These are phyloP conservation scores for Tillandsia leiboldiana DNA, from an alignment of 176 grass and related monocot genomes.

Conservation along the genomic window DNA sequence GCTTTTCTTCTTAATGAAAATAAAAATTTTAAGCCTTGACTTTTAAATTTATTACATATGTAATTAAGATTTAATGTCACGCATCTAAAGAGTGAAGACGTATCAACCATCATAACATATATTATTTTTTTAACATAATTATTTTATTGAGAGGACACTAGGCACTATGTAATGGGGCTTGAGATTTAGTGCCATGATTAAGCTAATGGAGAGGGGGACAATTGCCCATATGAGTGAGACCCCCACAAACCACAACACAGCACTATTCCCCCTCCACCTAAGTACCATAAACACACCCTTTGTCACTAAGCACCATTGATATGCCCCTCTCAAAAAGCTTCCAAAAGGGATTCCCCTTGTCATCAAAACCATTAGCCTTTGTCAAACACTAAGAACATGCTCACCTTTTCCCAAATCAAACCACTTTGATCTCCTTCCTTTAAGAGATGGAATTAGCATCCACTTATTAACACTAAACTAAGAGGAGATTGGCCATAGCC, in stretches of 20 bases:
- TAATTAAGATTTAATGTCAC: too few species aligned
- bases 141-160: background rate
- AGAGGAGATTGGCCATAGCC: too few species aligned
- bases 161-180: background rate
- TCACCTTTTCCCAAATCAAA: background rate
- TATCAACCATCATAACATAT: background rate
- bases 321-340: background rate
- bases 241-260: background rate
- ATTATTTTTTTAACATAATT: background rate
- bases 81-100: background rate
- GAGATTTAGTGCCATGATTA: constrained; percentile 24
- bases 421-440: background rate
- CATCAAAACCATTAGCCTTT: background rate
- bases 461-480: background rate
- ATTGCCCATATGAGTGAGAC: constrained; percentile 19
- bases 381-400: background rate
- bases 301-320: background rate
- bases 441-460: background rate
- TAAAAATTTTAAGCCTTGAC: too few species aligned
- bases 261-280: constrained; percentile 3
- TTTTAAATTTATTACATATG: too few species aligned
- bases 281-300: too few species aligned
- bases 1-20: too few species aligned
- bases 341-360: background rate
- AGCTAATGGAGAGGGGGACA: constrained; percentile 3